Conservation (phyloP, 208 protist genomes). For the Leishmania gerbilli region DNA sequence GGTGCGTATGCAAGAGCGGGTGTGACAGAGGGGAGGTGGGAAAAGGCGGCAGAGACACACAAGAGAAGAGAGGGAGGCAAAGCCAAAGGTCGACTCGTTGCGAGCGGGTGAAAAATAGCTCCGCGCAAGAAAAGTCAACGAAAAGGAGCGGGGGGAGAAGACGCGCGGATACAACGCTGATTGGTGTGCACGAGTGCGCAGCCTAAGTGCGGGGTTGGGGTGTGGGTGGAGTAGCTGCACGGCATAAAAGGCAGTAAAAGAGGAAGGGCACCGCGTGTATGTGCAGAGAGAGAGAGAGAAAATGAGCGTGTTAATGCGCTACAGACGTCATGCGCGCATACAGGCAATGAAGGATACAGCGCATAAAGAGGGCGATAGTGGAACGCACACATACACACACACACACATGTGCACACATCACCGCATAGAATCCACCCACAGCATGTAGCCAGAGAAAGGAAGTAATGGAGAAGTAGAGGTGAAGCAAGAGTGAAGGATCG, state of each 20-base stretch:
- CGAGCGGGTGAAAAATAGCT: neutral
- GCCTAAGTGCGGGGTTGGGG: neutral
- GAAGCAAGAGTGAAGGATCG: neutral
- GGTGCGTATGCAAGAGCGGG: neutral
- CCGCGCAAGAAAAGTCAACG: neutral
- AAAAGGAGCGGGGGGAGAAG: neutral
- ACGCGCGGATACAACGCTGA: neutral
- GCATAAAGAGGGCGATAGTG: neutral
- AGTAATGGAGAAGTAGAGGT: constrained; percentile 10
- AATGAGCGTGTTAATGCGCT: neutral
- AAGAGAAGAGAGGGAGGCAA: neutral
- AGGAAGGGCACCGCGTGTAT: neutral
- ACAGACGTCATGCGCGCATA: neutral
- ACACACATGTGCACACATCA: neutral
- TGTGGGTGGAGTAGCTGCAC: neutral
- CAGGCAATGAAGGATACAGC: neutral
- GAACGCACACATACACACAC: neutral
- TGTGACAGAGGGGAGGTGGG: neutral
- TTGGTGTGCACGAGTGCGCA: neutral
- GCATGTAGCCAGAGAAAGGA: neutral
- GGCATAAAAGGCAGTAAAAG: neutral
- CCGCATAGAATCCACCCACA: neutral
- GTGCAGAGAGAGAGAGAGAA: no score
- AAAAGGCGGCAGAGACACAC: neutral
- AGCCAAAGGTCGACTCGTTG: neutral